Conservation (phyloP, 371 early-diverging fungal genomes). For the Actinomucor elegans region DNA sequence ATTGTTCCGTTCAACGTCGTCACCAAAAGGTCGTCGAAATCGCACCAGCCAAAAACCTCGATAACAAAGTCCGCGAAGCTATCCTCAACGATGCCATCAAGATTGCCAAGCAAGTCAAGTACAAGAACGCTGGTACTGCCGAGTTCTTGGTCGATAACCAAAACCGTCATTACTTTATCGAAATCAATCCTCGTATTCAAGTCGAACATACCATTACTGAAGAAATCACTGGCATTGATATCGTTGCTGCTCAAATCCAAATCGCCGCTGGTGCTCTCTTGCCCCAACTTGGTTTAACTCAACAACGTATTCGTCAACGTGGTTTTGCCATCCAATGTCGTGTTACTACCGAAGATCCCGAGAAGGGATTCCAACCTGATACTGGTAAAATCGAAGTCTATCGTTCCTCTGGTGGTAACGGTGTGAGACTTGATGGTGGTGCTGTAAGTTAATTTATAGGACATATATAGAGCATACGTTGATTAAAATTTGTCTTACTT, state of each 20-base stretch:
- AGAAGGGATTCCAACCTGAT: conserved; percentile 89
- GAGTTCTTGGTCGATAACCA: conserved; percentile 93
- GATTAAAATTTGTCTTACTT: no score
- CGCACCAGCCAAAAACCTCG: conserved; percentile 81
- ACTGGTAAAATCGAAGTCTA: conserved; percentile 92
- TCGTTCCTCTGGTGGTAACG: conserved; percentile 84
- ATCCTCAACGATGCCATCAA: conserved; percentile 88
- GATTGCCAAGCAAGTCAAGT: conserved; percentile 83
- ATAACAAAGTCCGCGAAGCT: conserved; percentile 61
- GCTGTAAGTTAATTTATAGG: no score
- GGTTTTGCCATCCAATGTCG: conserved; percentile 94
- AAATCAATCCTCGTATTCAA: conserved; percentile 93
- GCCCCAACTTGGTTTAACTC: conserved; percentile 73
- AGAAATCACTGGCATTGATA: conserved; percentile 92
- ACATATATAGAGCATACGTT: no score
- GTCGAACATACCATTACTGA: conserved; percentile 94
- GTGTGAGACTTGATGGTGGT: conserved; percentile 90
- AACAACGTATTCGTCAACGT: conserved; percentile 74
- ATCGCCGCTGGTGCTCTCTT: conserved; percentile 86
- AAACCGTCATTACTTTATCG: conserved; percentile 91
- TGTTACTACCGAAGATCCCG: conserved; percentile 92
- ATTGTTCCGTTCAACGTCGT: conserved; percentile 97
- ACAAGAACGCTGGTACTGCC: conserved; percentile 95
- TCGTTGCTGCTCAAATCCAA: conserved; percentile 88
- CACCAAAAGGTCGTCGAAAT: conserved; percentile 98